phyloP scores from a whole-genome alignment of 2,329 filamentous ascomycete genomes.

The Lecanicillium sp. region DNA sequence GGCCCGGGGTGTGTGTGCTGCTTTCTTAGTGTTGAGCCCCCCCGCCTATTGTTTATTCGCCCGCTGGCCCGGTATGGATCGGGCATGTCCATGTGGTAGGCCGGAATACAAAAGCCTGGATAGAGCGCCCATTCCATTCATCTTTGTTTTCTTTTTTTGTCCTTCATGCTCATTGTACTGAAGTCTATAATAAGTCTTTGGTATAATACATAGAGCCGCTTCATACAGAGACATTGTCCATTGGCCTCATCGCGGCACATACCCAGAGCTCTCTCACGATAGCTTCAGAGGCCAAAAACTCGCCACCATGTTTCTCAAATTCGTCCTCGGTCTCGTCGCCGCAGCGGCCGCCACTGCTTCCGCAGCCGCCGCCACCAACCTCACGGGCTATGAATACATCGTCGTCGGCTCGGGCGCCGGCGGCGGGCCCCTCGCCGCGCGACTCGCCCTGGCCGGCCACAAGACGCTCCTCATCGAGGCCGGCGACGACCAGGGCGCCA shows the following conservation, averaged over 20 bases:
- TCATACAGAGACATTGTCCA: no score
- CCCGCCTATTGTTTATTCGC: neutral
- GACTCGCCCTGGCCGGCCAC: constrained; percentile 54
- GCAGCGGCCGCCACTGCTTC: constrained; percentile 15
- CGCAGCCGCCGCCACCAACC: constrained; percentile 19
- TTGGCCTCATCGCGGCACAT: neutral
- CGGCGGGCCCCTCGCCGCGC: constrained; percentile 51
- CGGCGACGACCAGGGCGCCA: constrained; percentile 48
- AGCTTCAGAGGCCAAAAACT: no score
- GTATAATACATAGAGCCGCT: no score
- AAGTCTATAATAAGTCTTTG: neutral
- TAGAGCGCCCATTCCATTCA: neutral
- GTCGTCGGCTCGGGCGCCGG: constrained; percentile 56
- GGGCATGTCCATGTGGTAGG: neutral
- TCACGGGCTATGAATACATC: constrained; percentile 51
- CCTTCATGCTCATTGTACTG: neutral
- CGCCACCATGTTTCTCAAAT: constrained; percentile 5
- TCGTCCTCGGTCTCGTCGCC: constrained; percentile 18
- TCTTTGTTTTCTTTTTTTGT: neutral
- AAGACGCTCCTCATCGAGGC: constrained; percentile 56
- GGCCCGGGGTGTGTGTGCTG: no score
- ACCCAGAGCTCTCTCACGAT: neutral
- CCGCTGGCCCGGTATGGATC: neutral
- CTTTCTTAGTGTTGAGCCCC: no score
- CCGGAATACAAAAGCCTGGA: neutral